Evolutionary conservation across 1,139 yeast genomes (phyloP).

Genomic region (Eremothecium gossypii): DNA sequence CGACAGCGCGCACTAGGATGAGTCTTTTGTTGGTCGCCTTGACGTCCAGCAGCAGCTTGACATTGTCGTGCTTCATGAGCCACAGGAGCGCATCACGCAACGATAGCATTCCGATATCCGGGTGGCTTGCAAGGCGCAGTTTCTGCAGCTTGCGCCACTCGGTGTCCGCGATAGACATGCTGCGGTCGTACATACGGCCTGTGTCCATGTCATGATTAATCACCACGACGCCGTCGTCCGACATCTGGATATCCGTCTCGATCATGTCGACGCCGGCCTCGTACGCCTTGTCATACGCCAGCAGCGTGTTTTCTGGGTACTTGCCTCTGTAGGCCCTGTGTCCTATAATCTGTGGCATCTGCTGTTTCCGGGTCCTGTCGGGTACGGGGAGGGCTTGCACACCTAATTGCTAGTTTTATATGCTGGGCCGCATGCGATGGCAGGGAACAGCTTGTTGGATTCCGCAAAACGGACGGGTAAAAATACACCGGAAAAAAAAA

Average conservation of each 20-base stretch:
- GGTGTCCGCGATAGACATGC: constrained; percentile 33
- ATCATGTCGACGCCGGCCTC: constrained; percentile 61
- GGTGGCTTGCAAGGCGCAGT: constrained; percentile 45
- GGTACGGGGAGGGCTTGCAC: too few species aligned
- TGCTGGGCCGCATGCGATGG: too few species aligned
- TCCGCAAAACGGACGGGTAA: too few species aligned
- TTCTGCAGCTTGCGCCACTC: constrained; percentile 37
- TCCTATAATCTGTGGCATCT: constrained; percentile 26
- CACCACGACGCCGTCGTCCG: constrained; percentile 63
- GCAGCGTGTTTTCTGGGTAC: constrained; percentile 71
- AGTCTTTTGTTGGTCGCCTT: constrained; percentile 60
- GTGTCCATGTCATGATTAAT: constrained; percentile 51
- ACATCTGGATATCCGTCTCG: constrained; percentile 79
- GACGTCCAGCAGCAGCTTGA: constrained; percentile 69
- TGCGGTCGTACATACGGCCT: constrained; percentile 31
- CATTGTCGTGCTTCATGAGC: constrained; percentile 37
- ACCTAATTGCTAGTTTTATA: too few species aligned
- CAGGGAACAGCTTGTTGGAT: too few species aligned
- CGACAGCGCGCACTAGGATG: constrained; percentile 45
- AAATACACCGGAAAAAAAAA: too few species aligned
- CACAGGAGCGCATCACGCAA: constrained; percentile 52
- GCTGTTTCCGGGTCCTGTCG: too few species aligned
- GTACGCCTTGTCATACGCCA: constrained; percentile 63
- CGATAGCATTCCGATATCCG: constrained; percentile 50
- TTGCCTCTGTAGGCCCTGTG: constrained; percentile 36